Evolutionary conservation across 2,329 filamentous ascomycete species (phyloP).

Genomic region (Calonectria henricotiae): DNA sequence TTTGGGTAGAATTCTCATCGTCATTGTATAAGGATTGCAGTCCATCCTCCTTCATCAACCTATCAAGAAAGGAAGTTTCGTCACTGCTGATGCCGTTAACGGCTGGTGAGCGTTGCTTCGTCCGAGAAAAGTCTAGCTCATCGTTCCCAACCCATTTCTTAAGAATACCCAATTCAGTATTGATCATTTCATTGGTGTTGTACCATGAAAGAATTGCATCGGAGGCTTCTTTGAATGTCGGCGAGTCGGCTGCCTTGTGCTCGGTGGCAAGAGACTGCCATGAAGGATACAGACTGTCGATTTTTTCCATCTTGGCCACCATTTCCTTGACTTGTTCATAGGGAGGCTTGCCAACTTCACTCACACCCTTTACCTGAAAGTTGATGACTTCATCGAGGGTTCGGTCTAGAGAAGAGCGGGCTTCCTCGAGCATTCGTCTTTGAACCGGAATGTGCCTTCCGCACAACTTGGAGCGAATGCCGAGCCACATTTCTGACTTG

Average conservation of each 20-base stretch:
- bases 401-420: conserved; percentile 80
- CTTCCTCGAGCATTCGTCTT: conserved; percentile 89
- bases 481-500: conserved; percentile 89
- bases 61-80: conserved; percentile 93
- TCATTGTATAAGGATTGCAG: conserved; percentile 92
- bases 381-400: conserved; percentile 90
- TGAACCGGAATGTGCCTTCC: conserved; percentile 89
- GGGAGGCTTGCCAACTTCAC: conserved; percentile 90
- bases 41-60: conserved; percentile 95
- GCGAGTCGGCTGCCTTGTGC: conserved; percentile 84
- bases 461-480: conserved; percentile 86
- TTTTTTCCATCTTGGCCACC: conserved; percentile 91
- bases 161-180: conserved; percentile 91
- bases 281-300: conserved; percentile 88
- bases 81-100: conserved; percentile 82
- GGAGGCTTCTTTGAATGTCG: conserved; percentile 85
- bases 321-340: conserved; percentile 92
- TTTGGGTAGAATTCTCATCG: conserved; percentile 63
- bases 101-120: conserved; percentile 77
- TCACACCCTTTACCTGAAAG: conserved; percentile 95
- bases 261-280: conserved; percentile 81
- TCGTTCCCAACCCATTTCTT: conserved; percentile 98
- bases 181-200: conserved; percentile 97
- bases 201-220: conserved; percentile 96
- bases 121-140: conserved; percentile 90